Base-by-base conservation (phyloP, 2,329 filamentous ascomycete genomes). In the Cryphonectria naterciae region DNA sequence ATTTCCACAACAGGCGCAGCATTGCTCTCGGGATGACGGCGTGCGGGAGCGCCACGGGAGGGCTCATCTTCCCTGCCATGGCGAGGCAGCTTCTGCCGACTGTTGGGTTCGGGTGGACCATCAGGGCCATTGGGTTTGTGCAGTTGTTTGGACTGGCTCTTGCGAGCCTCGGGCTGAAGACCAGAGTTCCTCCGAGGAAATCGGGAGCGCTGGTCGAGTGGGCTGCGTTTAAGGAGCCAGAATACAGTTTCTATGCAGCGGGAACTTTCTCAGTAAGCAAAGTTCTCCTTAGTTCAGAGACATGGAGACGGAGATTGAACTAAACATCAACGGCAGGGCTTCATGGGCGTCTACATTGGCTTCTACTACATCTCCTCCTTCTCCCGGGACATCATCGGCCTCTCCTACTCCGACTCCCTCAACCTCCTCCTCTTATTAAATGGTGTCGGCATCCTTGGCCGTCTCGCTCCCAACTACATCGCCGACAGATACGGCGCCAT, bases 391-490 rank as follows among this genome's bases (percentile, higher is more conserved):
- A 78, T 81, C 8, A 78, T 86, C 39, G 76, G 78, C 1, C 71
- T 89, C 4, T 77, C 78, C 2, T 87, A 86, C 76, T 79, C 80
- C 3, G 81, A 83, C 46, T 85, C 88, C 5, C 84, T 92, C 65
- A 86, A 90, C 75, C 78, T 93, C 10, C 81, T 93, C 17, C 83
- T 92, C 37, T 81, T 92, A 4, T 82, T 92, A 76, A 93, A 93
- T 78, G 89, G 87, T 28, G 83, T 89, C 15, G 89, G 90, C 1
- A 70, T 88, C 19, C 70, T 87, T 2, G 89, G 89, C 13, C 86
- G 91, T 0, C 71, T 91, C 15, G 73, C 88, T 0, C 89, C 89
- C 0, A 89, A 86, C 76, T 81, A 85, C 73, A 74, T 90, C 1
- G 89, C 90, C 2, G 89, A 92, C 80, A 77, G 78, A 11, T 69